These are phyloP conservation scores for Peltaster fructicola DNA, from an alignment of 2,329 filamentous ascomycete genomes.

Conservation along the genomic window DNA sequence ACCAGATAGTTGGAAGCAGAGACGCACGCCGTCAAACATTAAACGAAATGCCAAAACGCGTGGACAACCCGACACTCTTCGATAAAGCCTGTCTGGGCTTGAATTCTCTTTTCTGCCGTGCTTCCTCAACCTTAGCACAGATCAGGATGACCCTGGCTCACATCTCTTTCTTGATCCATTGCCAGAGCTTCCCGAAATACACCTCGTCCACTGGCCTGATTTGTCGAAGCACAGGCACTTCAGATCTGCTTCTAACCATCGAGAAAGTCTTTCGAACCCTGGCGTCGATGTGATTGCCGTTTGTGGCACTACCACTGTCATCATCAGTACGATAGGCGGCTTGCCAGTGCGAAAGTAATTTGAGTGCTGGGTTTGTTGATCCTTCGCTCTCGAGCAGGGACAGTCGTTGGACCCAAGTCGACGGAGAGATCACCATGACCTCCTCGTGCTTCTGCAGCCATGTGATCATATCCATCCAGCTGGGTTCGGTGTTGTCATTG, in stretches of 20 bases:
- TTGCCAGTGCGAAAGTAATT: constrained; percentile 34
- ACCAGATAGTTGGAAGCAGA: too few relatives aligned
- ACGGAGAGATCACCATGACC: constrained; percentile 25
- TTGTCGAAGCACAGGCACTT: constrained; percentile 20
- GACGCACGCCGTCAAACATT: too few relatives aligned
- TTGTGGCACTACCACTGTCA: too few relatives aligned
- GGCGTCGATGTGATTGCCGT: too few relatives aligned
- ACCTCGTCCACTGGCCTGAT: constrained; percentile 26
- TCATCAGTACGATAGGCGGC: constrained; percentile 19
- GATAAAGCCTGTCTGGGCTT: too few relatives aligned
- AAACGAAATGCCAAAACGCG: too few relatives aligned
- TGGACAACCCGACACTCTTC: too few relatives aligned
- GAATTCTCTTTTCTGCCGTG: too few relatives aligned
- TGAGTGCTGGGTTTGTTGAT: constrained; percentile 26
- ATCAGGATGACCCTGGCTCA: too few relatives aligned
- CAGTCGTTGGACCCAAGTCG: constrained; percentile 27
- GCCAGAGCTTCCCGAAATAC: constrained; percentile 28
- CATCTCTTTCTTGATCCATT: constrained; percentile 17
- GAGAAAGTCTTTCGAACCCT: constrained; percentile 16
- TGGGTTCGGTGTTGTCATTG: constrained; percentile 27
- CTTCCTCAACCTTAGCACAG: too few relatives aligned
- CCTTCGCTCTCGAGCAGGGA: constrained; percentile 10
- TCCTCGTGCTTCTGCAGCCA: constrained; percentile 24
- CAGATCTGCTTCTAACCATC: too few relatives aligned
- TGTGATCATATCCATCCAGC: constrained; percentile 29